Percentiles rank a stretch among this genome's conserved stretches.
Conservation (phyloP, 805 yeast genomes). For the Cephaloascus albidus region DNA sequence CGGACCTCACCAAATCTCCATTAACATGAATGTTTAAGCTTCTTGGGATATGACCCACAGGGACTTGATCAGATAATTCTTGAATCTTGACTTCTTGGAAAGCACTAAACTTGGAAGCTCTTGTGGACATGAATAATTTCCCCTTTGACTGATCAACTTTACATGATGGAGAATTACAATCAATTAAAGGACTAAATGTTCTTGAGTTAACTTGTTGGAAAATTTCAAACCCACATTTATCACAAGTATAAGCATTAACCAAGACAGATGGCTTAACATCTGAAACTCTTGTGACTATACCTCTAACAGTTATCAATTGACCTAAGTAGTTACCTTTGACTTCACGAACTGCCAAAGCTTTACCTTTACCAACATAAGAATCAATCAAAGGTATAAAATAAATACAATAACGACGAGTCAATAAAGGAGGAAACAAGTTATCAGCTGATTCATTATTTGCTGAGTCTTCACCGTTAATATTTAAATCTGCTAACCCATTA, state of each 20-base stretch:
- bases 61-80: constrained; percentile 93
- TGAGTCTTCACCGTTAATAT: constrained; percentile 3
- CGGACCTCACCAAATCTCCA: constrained; percentile 80
- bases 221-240: constrained; percentile 91
- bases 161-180: constrained; percentile 82
- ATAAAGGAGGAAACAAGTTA: constrained; percentile 72
- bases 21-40: constrained; percentile 77
- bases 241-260: constrained; percentile 95
- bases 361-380: constrained; percentile 23
- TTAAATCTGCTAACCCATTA: constrained; percentile 20
- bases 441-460: constrained; percentile 8
- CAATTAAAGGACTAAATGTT: constrained; percentile 78
- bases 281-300: constrained; percentile 89
- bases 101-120: constrained; percentile 92
- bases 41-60: constrained; percentile 96
- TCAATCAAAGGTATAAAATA: constrained; percentile 76
- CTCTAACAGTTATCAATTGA: constrained; percentile 80
- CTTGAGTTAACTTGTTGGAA: constrained; percentile 89
- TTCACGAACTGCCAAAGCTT: constrained; percentile 81
- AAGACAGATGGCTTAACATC: constrained; percentile 91
- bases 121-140: constrained; percentile 80
- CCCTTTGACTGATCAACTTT: constrained; percentile 74
- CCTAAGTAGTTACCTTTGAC: constrained; percentile 81
- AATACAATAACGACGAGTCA: constrained; percentile 78
- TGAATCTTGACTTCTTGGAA: constrained; percentile 95